Evolutionary conservation across 108 stramenopile species (phyloP), one percentile per base, ranked within the genome.

Genomic region (Schizochytrium sp.): DNA sequence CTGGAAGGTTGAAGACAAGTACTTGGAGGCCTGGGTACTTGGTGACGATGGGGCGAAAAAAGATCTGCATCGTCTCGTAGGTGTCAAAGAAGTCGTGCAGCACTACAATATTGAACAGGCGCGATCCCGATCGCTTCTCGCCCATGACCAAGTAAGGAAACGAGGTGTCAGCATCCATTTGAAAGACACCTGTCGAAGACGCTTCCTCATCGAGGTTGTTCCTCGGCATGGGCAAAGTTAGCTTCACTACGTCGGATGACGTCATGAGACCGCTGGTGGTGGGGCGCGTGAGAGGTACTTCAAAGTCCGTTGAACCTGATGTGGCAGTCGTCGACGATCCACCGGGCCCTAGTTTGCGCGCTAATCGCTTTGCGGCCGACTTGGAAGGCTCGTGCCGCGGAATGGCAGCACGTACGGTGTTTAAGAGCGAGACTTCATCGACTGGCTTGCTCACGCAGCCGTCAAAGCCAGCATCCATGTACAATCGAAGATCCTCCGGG

Each of bases 11-110:
- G 95, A 96, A 97, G 19, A 97, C 63, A 51, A 97, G 91, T 44
- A 95, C 94, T 90, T 94, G 95, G 28, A 96, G 88, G 16, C 95
- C 96, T 29, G 94, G 90, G 88, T 96, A 96, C 72, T 95, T 83
- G 21, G 91, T 57, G 60, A 94, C 91, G 90, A 97, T 88, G 34
- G 94, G 93, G 72, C 90, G 72, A 41, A 97, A 92, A 58, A 96
- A 93, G 89, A 97, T 96, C 89, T 96, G 93, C 90, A 94, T 87
- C 21, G 94, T 91, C 90, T 97, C 96, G 71, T 88, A 94, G 29
- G 94, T 96, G 58, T 97, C 96, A 88, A 97, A 97, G 51, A 96
- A 88, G 87, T 97, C 96, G 72, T 97, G 95, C 87, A 95, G 95
- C 4, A 97, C 94, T 25, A 96, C 94, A 55, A 96, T 90, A 60